Conservation (phyloP, 768 basidiomycete genomes). For the Pleurotus citrinopileatus region DNA sequence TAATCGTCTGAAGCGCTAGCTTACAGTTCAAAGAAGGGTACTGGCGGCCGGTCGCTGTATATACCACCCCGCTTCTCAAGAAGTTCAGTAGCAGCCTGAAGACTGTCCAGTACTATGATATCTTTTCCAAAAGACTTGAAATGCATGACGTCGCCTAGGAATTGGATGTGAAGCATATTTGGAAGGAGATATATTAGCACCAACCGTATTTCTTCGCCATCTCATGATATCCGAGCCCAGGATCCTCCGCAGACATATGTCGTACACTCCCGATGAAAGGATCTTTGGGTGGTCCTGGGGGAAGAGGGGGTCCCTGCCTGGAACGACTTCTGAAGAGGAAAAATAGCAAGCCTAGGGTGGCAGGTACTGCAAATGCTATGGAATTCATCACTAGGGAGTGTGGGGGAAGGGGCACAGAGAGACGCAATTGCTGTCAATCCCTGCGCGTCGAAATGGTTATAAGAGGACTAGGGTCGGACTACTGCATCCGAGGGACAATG, state of each 20-base stretch:
- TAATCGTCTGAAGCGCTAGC: background rate
- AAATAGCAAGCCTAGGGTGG: background rate
- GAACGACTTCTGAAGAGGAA: background rate
- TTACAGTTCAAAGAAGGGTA: conserved; percentile 18
- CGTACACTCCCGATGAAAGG: conserved; percentile 35
- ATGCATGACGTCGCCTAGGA: conserved; percentile 22
- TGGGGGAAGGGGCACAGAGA: too few species aligned
- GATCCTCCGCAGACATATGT: conserved; percentile 25
- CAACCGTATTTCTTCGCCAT: conserved; percentile 32
- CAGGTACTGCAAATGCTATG: too few species aligned
- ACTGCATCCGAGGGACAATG: too few species aligned
- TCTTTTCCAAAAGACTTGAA: conserved; percentile 22
- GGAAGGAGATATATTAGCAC: background rate
- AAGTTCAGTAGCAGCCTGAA: conserved; percentile 24
- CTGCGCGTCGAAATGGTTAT: too few species aligned
- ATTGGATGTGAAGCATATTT: background rate
- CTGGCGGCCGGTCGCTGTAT: conserved; percentile 23
- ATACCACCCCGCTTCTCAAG: conserved; percentile 24
- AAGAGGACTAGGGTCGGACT: too few species aligned
- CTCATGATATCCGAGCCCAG: conserved; percentile 24
- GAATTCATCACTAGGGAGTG: too few species aligned
- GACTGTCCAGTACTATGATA: conserved; percentile 22
- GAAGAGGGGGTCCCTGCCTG: conserved; percentile 12
- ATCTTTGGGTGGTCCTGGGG: conserved; percentile 36
- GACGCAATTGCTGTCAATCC: too few species aligned